A percentile compares a stretch with the other conserved stretches of the same genome.
phyloP scores from a whole-genome alignment of 768 basidiomycete species.

The Boletellus sp. region DNA sequence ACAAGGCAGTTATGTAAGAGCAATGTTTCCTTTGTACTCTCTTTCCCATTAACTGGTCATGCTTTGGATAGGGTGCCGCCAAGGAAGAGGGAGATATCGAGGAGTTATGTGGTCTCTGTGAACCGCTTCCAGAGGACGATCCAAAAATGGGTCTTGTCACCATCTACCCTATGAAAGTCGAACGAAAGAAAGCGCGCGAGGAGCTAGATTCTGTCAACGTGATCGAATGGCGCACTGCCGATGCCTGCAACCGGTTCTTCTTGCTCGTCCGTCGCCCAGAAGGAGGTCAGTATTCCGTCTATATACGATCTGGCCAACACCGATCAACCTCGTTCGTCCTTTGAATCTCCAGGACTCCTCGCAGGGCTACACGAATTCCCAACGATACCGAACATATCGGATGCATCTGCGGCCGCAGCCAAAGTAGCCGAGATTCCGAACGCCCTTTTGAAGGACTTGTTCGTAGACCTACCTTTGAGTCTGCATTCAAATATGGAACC shows the following conservation, averaged over 20 bases:
- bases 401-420: slow-evolving; percentile 34
- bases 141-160: slow-evolving; percentile 43
- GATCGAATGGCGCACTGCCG: slow-evolving; percentile 64
- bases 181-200: slow-evolving; percentile 77
- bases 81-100: slow-evolving; percentile 58
- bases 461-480: slow-evolving; percentile 31
- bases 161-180: slow-evolving; percentile 82
- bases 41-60: background rate
- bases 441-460: slow-evolving; percentile 37
- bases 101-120: slow-evolving; percentile 69
- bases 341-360: slow-evolving; percentile 61
- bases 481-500: slow-evolving; percentile 2
- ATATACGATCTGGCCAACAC: background rate
- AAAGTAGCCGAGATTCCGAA: slow-evolving; percentile 33
- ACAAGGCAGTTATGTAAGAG: slow-evolving; percentile 12
- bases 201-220: slow-evolving; percentile 84
- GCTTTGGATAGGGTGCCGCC: background rate
- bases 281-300: slow-evolving; percentile 50
- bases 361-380: slow-evolving; percentile 91
- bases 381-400: slow-evolving; percentile 52
- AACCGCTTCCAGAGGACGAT: slow-evolving; percentile 42
- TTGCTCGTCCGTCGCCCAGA: slow-evolving; percentile 80
- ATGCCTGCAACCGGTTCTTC: slow-evolving; percentile 51
- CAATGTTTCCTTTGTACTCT: background rate
- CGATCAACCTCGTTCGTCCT: background rate